Evolutionary conservation across 108 stramenopile genomes (phyloP).

Genomic region (Bacterosira constricta): DNA sequence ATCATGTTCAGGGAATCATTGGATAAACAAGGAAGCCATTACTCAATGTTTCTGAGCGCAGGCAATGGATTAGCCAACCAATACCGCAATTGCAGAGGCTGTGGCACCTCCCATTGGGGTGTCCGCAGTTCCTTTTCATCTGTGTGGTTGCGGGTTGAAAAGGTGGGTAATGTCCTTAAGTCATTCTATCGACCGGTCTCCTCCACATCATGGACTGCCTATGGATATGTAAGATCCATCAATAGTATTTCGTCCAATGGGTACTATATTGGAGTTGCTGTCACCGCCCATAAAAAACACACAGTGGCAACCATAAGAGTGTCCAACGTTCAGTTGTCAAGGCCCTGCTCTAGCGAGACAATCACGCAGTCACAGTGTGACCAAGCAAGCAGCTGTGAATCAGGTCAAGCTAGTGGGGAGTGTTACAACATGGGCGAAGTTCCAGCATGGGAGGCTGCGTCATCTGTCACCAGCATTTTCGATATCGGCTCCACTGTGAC

Average conservation of each 20-base stretch:
- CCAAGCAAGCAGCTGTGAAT: conserved; percentile 13
- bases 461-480: no score
- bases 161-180: conserved; percentile 20
- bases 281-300: conserved; percentile 1
- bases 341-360: neutral
- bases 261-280: conserved; percentile 16
- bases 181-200: conserved; percentile 9
- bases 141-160: conserved; percentile 25
- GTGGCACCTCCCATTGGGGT: neutral
- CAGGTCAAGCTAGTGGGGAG: neutral
- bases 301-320: neutral
- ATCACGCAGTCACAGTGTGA: conserved; percentile 13
- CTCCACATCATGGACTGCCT: conserved; percentile 19
- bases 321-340: conserved; percentile 1
- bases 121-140: neutral
- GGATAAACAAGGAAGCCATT: neutral
- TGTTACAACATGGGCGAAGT: conserved; percentile 5
- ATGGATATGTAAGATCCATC: conserved; percentile 9
- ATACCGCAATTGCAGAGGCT: conserved; percentile 11
- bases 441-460: neutral
- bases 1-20: conserved; percentile 16
- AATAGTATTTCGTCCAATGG: conserved; percentile 5
- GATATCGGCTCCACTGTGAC: no score
- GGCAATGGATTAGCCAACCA: conserved; percentile 11
- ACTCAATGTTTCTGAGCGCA: neutral